Evolutionary conservation across 2,329 filamentous ascomycete genomes (phyloP).

Genomic region (Aspergillus sp.): DNA sequence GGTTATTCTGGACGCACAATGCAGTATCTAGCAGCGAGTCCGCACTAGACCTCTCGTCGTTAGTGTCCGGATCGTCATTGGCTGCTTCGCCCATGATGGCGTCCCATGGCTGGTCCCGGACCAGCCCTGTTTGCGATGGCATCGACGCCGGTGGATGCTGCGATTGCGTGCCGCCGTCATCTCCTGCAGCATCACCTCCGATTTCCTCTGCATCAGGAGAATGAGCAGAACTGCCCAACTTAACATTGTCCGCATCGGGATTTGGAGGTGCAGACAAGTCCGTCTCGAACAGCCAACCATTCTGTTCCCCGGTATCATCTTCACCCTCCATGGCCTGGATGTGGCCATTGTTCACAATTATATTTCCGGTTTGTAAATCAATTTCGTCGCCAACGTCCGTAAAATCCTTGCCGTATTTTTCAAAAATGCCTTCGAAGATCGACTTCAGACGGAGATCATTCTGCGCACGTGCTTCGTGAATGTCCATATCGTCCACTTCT

Average conservation of each 20-base stretch:
- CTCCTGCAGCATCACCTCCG: slow-evolving; percentile 6
- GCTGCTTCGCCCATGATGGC: slow-evolving; percentile 9
- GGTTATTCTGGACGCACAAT: slow-evolving; percentile 16
- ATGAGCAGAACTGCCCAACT: not conserved
- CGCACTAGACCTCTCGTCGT: slow-evolving; percentile 26
- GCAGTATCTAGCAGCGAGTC: slow-evolving; percentile 26
- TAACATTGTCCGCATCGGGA: not conserved
- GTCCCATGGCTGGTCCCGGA: not conserved
- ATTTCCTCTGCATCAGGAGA: not conserved
- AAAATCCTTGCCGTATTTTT: slow-evolving; percentile 84
- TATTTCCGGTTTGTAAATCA: slow-evolving; percentile 74
- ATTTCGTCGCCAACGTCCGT: slow-evolving; percentile 84
- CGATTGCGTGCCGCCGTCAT: slow-evolving; percentile 8
- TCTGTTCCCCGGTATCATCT: slow-evolving; percentile 15
- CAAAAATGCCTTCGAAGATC: slow-evolving; percentile 85
- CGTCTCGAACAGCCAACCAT: slow-evolving; percentile 13
- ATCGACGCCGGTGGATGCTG: slow-evolving; percentile 10
- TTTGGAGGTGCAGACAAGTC: not conserved
- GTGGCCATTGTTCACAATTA: slow-evolving; percentile 92
- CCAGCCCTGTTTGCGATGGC: slow-evolving; percentile 11
- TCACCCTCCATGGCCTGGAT: slow-evolving; percentile 51
- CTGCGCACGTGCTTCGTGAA: slow-evolving; percentile 63
- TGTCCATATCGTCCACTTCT: slow-evolving; percentile 48
- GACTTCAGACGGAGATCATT: slow-evolving; percentile 75
- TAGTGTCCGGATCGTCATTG: slow-evolving; percentile 16